Evolutionary conservation across 495 filamentous ascomycete species (phyloP).

Genomic region (Podospora australis): DNA sequence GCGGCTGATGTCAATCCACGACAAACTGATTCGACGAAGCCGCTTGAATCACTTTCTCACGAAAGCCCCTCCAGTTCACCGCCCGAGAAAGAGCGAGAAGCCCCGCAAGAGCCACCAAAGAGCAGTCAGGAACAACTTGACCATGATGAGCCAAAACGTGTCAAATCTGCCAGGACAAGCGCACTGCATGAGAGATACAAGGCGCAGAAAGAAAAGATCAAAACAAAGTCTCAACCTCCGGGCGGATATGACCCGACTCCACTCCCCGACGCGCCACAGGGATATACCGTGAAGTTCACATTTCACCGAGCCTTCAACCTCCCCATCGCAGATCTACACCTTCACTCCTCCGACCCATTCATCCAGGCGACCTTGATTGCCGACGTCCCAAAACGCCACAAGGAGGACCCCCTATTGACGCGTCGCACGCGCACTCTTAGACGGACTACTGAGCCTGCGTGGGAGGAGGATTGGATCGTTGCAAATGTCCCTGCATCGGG

Average conservation of each 20-base stretch:
- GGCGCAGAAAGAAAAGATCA: conserved; percentile 41
- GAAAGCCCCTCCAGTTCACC: no score
- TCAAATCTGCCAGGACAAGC: no score
- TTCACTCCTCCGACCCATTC: conserved; percentile 79
- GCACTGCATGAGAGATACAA: not conserved
- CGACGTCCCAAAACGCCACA: conserved; percentile 62
- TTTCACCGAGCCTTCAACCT: conserved; percentile 76
- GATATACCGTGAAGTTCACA: conserved; percentile 78
- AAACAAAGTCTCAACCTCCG: conserved; percentile 56
- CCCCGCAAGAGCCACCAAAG: no score
- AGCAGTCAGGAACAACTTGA: no score
- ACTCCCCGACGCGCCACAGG: conserved; percentile 61
- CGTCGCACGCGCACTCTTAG: conserved; percentile 72
- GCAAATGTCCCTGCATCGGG: conserved; percentile 75
- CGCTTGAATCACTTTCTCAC: no score
- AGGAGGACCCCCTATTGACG: conserved; percentile 65
- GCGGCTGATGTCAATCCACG: no score
- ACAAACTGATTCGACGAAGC: no score
- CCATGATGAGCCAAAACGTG: no score
- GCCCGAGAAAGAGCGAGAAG: no score
- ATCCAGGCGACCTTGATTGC: conserved; percentile 60
- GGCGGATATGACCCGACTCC: conserved; percentile 78
- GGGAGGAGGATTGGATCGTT: conserved; percentile 83
- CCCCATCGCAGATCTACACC: conserved; percentile 71
- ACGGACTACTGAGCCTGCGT: conserved; percentile 62